A percentile compares a stretch with the other conserved stretches of the same genome.
phyloP scores from a whole-genome alignment of 2,329 filamentous ascomycete genomes.

The Hypoxylon sp. region DNA sequence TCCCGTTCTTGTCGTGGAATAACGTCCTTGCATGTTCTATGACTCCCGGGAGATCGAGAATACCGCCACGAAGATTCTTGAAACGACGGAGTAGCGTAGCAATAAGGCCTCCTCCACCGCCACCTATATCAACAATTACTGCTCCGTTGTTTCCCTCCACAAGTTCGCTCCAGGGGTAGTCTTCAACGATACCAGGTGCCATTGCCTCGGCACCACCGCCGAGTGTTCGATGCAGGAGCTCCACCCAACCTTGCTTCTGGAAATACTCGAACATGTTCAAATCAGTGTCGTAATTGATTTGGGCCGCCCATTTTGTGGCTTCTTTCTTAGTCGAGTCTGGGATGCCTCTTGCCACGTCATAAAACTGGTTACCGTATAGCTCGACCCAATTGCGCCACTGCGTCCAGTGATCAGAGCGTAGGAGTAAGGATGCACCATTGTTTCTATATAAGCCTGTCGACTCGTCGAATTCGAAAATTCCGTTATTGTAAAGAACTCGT shows the following conservation, averaged over 20 bases:
- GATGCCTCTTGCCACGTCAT: constrained; percentile 60
- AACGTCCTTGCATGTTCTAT: constrained; percentile 52
- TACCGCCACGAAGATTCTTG: constrained; percentile 45
- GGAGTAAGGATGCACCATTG: constrained; percentile 55
- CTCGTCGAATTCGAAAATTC: constrained; percentile 55
- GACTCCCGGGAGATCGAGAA: constrained; percentile 56
- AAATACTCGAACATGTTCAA: constrained; percentile 60
- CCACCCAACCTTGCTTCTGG: constrained; percentile 52
- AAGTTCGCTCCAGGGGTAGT: constrained; percentile 61
- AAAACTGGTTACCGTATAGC: constrained; percentile 61
- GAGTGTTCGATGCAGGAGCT: constrained; percentile 56
- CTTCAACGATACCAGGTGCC: constrained; percentile 58
- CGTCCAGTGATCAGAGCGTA: constrained; percentile 59
- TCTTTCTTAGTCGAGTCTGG: constrained; percentile 48
- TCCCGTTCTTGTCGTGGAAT: constrained; percentile 44
- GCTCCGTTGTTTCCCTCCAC: constrained; percentile 27
- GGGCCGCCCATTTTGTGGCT: constrained; percentile 52
- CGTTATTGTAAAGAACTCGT: constrained; percentile 53
- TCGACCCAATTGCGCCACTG: constrained; percentile 62
- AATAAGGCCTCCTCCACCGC: constrained; percentile 58
- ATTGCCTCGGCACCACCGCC: constrained; percentile 57
- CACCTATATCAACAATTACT: constrained; percentile 57
- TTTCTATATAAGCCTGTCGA: constrained; percentile 53
- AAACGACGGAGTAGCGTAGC: constrained; percentile 51
- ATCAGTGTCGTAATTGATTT: constrained; percentile 60